Percentiles rank a stretch among this genome's conserved stretches.
Evolutionary conservation across 208 protist genomes (phyloP).

Genomic region (Spironucleus salmonicida): DNA sequence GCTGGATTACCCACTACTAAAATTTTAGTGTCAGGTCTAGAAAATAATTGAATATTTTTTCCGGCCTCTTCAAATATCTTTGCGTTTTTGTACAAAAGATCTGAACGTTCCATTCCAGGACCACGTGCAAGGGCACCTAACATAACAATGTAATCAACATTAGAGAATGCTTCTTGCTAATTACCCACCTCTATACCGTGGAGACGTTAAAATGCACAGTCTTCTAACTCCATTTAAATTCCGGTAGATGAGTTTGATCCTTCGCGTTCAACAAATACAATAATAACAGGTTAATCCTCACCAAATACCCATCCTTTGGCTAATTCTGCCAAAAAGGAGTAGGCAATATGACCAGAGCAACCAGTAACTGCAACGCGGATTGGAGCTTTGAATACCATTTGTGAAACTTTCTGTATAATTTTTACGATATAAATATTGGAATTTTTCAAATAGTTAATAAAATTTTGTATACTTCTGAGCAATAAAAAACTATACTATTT

Average conservation of each 20-base stretch:
- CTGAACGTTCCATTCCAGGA: constrained; percentile 77
- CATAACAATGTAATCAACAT: constrained; percentile 51
- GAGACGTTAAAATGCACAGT: constrained; percentile 47
- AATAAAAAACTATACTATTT: too few relatives aligned
- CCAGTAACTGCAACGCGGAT: constrained; percentile 69
- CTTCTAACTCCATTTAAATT: constrained; percentile 50
- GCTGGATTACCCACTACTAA: constrained; percentile 82
- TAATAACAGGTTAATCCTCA: not conserved
- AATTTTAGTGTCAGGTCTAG: constrained; percentile 58
- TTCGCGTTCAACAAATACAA: not conserved
- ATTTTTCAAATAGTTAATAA: too few relatives aligned
- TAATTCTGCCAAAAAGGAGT: constrained; percentile 70
- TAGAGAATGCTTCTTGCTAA: constrained; percentile 40
- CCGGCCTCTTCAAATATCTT: constrained; percentile 79
- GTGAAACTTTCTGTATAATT: too few relatives aligned
- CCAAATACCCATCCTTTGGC: constrained; percentile 70
- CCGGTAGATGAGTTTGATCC: not conserved
- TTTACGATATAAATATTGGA: too few relatives aligned
- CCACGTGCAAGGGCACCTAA: constrained; percentile 63
- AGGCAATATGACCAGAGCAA: constrained; percentile 82
- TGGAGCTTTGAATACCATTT: constrained; percentile 39
- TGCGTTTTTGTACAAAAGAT: constrained; percentile 74
- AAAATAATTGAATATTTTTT: constrained; percentile 61
- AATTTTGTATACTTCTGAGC: too few relatives aligned
- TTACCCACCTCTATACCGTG: constrained; percentile 30